These are phyloP conservation scores for Fagus sylvatica DNA, from an alignment of 306 rosid species.

Conservation along the genomic window DNA sequence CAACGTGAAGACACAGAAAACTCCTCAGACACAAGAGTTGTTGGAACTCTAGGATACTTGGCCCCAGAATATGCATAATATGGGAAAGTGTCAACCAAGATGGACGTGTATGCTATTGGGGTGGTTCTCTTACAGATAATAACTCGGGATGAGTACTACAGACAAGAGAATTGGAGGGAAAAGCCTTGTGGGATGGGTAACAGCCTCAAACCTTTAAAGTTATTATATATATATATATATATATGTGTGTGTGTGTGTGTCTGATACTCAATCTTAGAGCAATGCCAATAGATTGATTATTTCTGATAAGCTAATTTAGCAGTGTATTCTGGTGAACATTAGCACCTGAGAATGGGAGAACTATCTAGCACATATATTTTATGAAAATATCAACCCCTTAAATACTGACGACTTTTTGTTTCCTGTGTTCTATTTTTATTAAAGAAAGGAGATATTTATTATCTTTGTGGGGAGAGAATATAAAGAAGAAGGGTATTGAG, in stretches of 20 bases:
- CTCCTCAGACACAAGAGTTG: slow-evolving; percentile 59
- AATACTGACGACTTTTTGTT: too few relatives aligned
- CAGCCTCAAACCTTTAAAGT: slow-evolving; percentile 22
- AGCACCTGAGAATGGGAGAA: background rate
- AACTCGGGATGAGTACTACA: slow-evolving; percentile 66
- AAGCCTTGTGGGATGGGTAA: slow-evolving; percentile 96
- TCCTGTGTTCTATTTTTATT: background rate
- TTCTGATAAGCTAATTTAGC: background rate
- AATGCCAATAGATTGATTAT: background rate
- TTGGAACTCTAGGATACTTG: slow-evolving; percentile 83
- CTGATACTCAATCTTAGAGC: background rate
- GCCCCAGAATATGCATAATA: slow-evolving; percentile 92
- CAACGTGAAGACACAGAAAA: slow-evolving; percentile 49
- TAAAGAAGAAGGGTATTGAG: background rate
- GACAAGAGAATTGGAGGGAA: slow-evolving; percentile 73
- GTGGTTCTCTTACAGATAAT: slow-evolving; percentile 78
- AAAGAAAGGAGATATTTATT: background rate
- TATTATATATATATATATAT: background rate
- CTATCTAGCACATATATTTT: too few relatives aligned
- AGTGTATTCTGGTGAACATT: background rate
- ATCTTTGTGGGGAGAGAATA: background rate
- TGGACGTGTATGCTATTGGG: slow-evolving; percentile 89
- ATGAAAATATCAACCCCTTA: too few relatives aligned
- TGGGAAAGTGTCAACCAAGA: slow-evolving; percentile 81
- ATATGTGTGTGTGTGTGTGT: too few relatives aligned